Evolutionary conservation across 805 yeast genomes (phyloP), one percentile per base, ranked within the genome.

Genomic region (Starmerella cellae): DNA sequence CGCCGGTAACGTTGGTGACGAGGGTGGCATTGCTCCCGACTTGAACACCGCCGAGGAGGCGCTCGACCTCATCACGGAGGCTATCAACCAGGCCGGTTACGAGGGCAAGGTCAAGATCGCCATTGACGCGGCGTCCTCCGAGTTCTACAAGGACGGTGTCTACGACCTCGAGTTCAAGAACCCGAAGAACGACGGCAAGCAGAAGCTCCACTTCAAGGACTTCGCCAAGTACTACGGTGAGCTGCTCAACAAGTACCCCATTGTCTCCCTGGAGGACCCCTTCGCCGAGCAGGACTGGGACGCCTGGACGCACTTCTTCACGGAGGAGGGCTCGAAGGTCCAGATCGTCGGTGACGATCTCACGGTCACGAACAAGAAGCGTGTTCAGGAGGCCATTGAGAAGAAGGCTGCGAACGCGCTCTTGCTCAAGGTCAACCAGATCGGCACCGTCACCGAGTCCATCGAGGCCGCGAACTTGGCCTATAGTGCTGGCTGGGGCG

Each of bases 11-110:
- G 98, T 88, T 65, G 98, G 98, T 78, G 98, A 88, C 70, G 98
- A 88, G 77, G 98, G 98, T 81, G 98, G 98, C 79, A 95, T 88
- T 74, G 98, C 98, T 61, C 98, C 98, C 69, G 83, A 85, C 69
- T 79, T 91, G 57, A 75, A 80, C 56, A 76, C 95, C 59, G 88
- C 98, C 64, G 82, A 77, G 69, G 97, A 88, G 77, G 98, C 97
- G 59, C 74, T 88, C 56, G 96, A 91, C 73, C 79, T 88, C 67
- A 84, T 88, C 67, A 74, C 76, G 58, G 79, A 68, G 55, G 84
- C 98, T 63, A 88, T 91, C 66, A 82, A 77, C 65, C 67, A 70
- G 57, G 95, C 98, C 58, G 98, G 98, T 64, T 87, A 88, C 81
- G 79, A 77, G 53, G 97, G 95, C 67, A 69, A 76, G 72, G 78